Evolutionary conservation across 345 rosid species (phyloP), one percentile per base, ranked within the genome.

Genomic region (Raphanus raphanistrum): DNA sequence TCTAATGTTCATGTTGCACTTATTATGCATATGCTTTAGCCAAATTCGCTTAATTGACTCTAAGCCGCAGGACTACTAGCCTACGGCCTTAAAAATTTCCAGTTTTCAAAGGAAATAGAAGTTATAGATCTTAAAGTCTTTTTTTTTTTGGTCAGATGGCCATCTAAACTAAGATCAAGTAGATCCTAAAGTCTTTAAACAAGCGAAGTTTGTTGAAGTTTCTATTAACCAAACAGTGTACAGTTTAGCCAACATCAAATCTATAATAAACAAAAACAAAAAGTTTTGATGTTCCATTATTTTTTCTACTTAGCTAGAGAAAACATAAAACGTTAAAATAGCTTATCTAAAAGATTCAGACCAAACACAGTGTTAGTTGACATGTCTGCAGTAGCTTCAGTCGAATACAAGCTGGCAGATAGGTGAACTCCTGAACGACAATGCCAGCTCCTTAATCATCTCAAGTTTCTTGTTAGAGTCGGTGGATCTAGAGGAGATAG

Each of bases 391-490:
- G 27, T 60, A 13, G 17, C 64, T 60, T 60, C 64, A 60, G 70
- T 41, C 12, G 33, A 72, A 72, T 17, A 8, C 21, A 29, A 73
- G 62, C 12, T 62, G 45, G 50, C 76, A 72, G 1, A 38, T 31
- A 29, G 48, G 61, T 62, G 68, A 72, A 17, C 61, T 21, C 68
- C 61, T 72, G 6, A 9, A 17, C 4, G 21, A 31, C 8, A 29
- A 48, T 8, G 69, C 2, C 31, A 72, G 62, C 21, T 72, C 68
- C 61, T 62, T 72, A 2, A 62, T 3, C 76, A 72, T 45, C 68
- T 72, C 61, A 45, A 43, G 68, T 45, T 72, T 72, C 48, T 48
- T 21, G 6, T 11, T 1, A 0, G 10, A 3, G 45, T 45, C 68
- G 4, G 33, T 54, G 63, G 63, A 10, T 26, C 13, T 0, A 54